Base-by-base conservation (phyloP, 106 monocot genomes). In the Dendrobium officinale region DNA sequence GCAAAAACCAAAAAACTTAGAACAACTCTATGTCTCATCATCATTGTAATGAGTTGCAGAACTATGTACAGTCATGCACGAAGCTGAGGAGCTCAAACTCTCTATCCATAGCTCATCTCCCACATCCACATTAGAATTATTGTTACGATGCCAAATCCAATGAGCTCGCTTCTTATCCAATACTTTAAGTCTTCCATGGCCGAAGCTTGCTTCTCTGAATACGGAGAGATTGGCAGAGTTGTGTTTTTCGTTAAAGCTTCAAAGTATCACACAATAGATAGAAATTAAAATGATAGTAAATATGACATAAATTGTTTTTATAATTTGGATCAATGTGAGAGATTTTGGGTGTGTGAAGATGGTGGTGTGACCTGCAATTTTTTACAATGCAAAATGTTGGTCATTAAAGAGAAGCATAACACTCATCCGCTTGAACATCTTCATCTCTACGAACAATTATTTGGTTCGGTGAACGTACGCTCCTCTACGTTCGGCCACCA, bases 71-170 rank as follows among this genome's bases (percentile, higher is more conserved):
- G 37, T 75, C 93, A 93, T 31, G 70, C 79, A 10, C 19, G 58
- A 73, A 9, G 40, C 67, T 2, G 54, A 80, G 17, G 73, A 33
- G 29, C 83, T 84, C 44, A 92, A 77, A 82, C 88, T 91, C 51
- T 85, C 84, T 16, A 96, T 9, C 92, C 85, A 85, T 17, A 92
- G 51, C 75, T 89, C 83, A 27, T 93, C 96, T 7, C 77, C 29
- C 2, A 87, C 64, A 0, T 55, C 80, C 16, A 90, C 72, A 19
- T 80, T 66, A 2, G 79, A 79, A 66, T 93, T 91, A 24, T 93
- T 86, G 82, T 96, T 96, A 11, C 93, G 90, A 80, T 96, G 90
- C 96, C 96, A 96, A 9, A 90, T 81, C 96, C 93, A 96, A n/a
- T 72, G 86, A 33, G 96, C 96, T 59, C 80, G 88, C 9, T 85